Evolutionary conservation across 768 basidiomycete species (phyloP), one percentile per base, ranked within the genome.

Genomic region (Pisolithus microcarpus): DNA sequence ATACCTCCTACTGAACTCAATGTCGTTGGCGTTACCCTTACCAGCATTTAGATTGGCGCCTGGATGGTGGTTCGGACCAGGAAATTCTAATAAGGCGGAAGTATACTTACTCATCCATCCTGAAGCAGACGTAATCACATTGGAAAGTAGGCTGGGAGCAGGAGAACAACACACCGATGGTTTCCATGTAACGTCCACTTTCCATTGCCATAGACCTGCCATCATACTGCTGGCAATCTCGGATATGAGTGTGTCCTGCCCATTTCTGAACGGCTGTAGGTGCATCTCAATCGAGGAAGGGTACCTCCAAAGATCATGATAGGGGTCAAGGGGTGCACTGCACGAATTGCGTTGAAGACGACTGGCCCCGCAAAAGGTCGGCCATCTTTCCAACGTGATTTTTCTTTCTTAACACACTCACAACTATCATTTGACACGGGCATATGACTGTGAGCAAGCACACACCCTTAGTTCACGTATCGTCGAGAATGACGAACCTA

Each of bases 151-250:
- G 7, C 10, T 23, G 19, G 2, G 16, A 4, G 19, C 26, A 19
- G 18, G 3, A 18, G 28, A 43, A 19, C 11, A 10, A 48, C 77
- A 10, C 44, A 85, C 89, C 91, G 49, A 94, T 72, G 7, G 92
- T 96, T 69, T 96, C 93, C 85, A 95, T 87, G 63, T 94, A 95
- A 19, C 90, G 74, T 16, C 93, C 87, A 56, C 88, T 85, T 60
- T 91, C 87, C 53, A 93, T 62, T 2, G 84, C 74, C 73, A 92
- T 89, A 0, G 84, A 82, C 15, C 83, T 75, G 2, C 75, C 77
- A 65, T 92, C 91, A 37, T 49, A 76, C 76, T 65, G 67, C 75
- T 80, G 57, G 66, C 90, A 94, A 61, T 91, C 87, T 39, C 90
- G 82, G 52, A 90, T 83, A 63, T 91, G 87, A 0, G 76, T 75